Percentiles rank a stretch among this genome's conserved stretches.
These are phyloP conservation scores for Setomelanomma holmii DNA, from an alignment of 2,329 filamentous ascomycete species.

Conservation along the genomic window DNA sequence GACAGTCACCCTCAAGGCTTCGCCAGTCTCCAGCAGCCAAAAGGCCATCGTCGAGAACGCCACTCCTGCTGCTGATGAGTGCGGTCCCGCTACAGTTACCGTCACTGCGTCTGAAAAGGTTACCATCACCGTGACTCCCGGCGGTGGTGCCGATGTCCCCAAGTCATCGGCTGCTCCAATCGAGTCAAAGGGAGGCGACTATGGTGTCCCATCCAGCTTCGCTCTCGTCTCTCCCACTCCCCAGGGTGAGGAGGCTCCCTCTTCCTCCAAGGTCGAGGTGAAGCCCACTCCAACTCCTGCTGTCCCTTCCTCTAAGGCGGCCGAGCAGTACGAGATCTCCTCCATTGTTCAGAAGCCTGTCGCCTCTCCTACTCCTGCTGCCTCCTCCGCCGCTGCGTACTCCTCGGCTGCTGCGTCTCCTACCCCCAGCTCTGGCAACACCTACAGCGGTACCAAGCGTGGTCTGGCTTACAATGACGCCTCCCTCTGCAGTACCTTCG, in stretches of 20 bases:
- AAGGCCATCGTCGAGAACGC: constrained; percentile 26
- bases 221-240: constrained; percentile 18
- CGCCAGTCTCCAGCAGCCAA: constrained; percentile 15
- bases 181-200: constrained; percentile 14
- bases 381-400: constrained; percentile 18
- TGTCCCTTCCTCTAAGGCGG: constrained; percentile 3
- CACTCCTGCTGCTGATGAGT: constrained; percentile 25
- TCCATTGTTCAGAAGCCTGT: constrained; percentile 16
- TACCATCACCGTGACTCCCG: constrained; percentile 50
- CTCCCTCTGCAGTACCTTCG: constrained; percentile 61
- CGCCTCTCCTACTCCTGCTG: constrained; percentile 9
- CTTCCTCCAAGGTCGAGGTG: constrained; percentile 10
- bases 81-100: constrained; percentile 41
- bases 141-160: constrained; percentile 21
- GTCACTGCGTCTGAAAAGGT: constrained; percentile 52
- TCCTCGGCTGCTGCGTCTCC: constrained; percentile 21
- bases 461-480: constrained; percentile 73
- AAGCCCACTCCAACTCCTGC: neutral
- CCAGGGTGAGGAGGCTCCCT: neutral
- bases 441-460: constrained; percentile 61
- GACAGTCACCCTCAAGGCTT: constrained; percentile 27
- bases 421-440: constrained; percentile 26
- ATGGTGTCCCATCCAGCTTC: constrained; percentile 17
- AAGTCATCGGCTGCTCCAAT: constrained; percentile 20
- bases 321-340: constrained; percentile 16